A percentile compares a stretch with the other conserved stretches of the same genome.
Evolutionary conservation across 352 stramenopile genomes (phyloP).

Genomic region (Phytophthora capsici): DNA sequence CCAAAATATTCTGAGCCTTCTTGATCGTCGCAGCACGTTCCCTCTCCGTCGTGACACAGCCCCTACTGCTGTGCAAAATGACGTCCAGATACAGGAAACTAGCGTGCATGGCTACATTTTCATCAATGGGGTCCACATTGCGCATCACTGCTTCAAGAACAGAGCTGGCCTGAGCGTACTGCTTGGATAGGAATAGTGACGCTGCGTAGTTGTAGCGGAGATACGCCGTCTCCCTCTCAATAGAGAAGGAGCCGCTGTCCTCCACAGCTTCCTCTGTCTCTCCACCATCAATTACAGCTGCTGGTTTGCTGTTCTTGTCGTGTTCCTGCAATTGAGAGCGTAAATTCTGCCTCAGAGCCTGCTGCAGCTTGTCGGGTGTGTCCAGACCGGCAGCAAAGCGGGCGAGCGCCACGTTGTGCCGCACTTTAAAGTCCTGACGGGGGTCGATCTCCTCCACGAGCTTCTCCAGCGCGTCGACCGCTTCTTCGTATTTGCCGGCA

Average conservation of each 20-base stretch:
- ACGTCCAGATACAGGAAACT: conserved; percentile 94
- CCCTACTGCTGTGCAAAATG: conserved; percentile 88
- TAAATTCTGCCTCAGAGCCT: conserved; percentile 69
- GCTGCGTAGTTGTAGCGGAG: conserved; percentile 93
- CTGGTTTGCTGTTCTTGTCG: conserved; percentile 35
- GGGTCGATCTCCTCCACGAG: conserved; percentile 82
- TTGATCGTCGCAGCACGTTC: conserved; percentile 73
- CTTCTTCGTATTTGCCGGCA: conserved; percentile 86
- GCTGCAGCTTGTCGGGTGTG: conserved; percentile 75
- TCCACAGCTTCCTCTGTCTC: conserved; percentile 32
- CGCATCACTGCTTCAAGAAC: conserved; percentile 89
- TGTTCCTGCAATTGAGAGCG: conserved; percentile 70
- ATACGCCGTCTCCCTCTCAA: conserved; percentile 87
- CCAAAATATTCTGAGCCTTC: conserved; percentile 87
- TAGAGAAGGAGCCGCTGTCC: conserved; percentile 48
- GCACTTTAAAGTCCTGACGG: conserved; percentile 81
- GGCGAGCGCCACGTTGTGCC: conserved; percentile 84
- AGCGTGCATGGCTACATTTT: conserved; percentile 93
- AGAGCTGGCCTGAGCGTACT: conserved; percentile 88
- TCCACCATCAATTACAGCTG: conserved; percentile 9
- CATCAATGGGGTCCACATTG: conserved; percentile 91
- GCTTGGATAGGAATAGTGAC: conserved; percentile 88
- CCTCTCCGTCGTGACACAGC: conserved; percentile 82
- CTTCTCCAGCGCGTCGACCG: conserved; percentile 85
- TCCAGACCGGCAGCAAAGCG: conserved; percentile 70